Base-by-base conservation (phyloP, 1,139 yeast species). In the Pichia inconspicua region DNA sequence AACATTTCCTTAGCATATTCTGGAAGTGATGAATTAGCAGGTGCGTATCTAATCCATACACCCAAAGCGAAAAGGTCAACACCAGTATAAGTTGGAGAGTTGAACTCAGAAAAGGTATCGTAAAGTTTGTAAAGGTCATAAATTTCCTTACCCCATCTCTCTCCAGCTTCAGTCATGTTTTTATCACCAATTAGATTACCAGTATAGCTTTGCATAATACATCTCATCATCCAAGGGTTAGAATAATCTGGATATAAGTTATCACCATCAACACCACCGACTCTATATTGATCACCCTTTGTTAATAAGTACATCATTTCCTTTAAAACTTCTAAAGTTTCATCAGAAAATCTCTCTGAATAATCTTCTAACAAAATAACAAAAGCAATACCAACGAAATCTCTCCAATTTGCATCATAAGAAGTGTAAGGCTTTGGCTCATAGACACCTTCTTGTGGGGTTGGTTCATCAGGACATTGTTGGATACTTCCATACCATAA, bases 381-480 rank as follows among this genome's bases (percentile, higher is more conserved):
- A 35, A 31, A 43, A 2, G 46, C 42, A 15, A 38, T 31, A 39
- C 46, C 46, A 35, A 39, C 46, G 32, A 43, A 43, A 25, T 43
- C 46, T 43, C 46, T 43, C 42, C 46, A 43, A 25, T 43, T 43
- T 14, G 39, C 38, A 32, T 43, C 46, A 32, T 41, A 43, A 36
- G 42, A 28, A n/a, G 38, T 37, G 27, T 43, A 43, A 36, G 39
- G 31, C 12, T 37, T 15, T 5, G 45, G 41, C n/a, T 37, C 41
- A 22, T 43, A 43, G 30, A 43, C 35, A 30, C 45, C 45, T 37
- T 37, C 41, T 38, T 43, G 42, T 5, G 46, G 46, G 19, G 46
- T 43, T 43, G 46, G 46, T 38, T 43, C 42, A 40, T 43, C 42
- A 14, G 46, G 46, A 28, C 38, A 38, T 43, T 43, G 46, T 28